Conservation (phyloP, 108 stramenopile species). For the Pseudonitzschia delicatissima region DNA sequence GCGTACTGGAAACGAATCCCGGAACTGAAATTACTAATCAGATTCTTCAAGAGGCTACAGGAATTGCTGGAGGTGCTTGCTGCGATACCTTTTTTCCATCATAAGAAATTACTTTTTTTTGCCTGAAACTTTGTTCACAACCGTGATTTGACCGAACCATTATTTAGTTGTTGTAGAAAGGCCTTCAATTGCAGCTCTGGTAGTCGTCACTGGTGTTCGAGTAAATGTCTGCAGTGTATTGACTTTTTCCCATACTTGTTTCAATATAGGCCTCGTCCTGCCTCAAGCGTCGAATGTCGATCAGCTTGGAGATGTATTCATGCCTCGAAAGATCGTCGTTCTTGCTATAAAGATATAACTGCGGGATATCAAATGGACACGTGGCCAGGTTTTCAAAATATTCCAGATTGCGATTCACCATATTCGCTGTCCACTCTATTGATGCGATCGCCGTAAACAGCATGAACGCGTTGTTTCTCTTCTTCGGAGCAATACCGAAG, state of each 20-base stretch:
- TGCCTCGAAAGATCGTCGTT: constrained; percentile 47
- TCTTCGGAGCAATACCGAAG: constrained; percentile 27
- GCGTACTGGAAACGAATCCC: not conserved
- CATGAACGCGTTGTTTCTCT: constrained; percentile 29
- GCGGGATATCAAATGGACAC: constrained; percentile 45
- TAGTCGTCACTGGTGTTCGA: constrained; percentile 56
- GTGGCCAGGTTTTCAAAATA: constrained; percentile 47
- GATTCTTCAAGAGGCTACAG: not conserved
- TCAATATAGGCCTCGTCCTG: constrained; percentile 36
- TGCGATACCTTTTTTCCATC: not conserved
- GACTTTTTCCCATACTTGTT: constrained; percentile 49
- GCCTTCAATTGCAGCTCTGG: constrained; percentile 12
- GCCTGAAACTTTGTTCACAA: not conserved
- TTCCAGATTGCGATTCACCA: constrained; percentile 31
- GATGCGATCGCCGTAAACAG: constrained; percentile 14
- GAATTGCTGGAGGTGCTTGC: not conserved
- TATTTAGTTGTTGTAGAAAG: constrained; percentile 12
- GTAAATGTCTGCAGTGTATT: constrained; percentile 61
- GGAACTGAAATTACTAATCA: not conserved
- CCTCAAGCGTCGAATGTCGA: constrained; percentile 24
- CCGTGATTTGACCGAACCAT: not conserved
- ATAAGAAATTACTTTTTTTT: not conserved
- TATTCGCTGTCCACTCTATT: constrained; percentile 5
- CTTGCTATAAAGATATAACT: constrained; percentile 69
- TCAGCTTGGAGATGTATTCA: constrained; percentile 37